These are phyloP conservation scores for Triglochin maritima DNA, from an alignment of 106 monocot genomes.

Conservation along the genomic window DNA sequence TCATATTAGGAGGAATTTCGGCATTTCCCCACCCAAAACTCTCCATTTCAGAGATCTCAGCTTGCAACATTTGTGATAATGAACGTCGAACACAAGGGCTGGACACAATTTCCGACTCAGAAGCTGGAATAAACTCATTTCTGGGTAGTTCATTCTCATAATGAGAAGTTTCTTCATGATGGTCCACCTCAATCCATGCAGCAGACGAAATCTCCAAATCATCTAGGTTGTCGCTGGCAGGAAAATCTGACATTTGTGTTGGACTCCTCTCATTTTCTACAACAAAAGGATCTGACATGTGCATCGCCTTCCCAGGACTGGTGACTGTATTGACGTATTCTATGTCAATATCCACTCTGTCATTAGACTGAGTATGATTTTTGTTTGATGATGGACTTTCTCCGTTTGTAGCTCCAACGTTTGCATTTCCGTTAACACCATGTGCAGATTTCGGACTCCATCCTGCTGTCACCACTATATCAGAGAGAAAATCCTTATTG, in stretches of 20 bases:
- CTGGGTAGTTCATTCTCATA: conserved; percentile 20
- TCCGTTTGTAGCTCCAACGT: too few species aligned
- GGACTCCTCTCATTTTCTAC: conserved; percentile 14
- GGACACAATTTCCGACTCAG: conserved; percentile 24
- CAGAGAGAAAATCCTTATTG: conserved; percentile 17
- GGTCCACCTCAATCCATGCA: conserved; percentile 83
- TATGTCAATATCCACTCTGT: conserved; percentile 6
- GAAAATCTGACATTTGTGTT: conserved; percentile 6
- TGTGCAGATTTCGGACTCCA: too few species aligned
- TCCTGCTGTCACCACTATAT: background rate
- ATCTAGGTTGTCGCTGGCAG: conserved; percentile 30
- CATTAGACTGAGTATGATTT: background rate
- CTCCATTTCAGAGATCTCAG: conserved; percentile 70
- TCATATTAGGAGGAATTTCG: conserved; percentile 82
- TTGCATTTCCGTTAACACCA: too few species aligned
- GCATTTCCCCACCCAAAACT: conserved; percentile 98
- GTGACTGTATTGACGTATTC: conserved; percentile 24
- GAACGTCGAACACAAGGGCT: conserved; percentile 70
- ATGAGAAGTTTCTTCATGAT: conserved; percentile 22
- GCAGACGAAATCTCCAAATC: conserved; percentile 62
- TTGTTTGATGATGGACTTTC: background rate
- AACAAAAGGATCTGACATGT: conserved; percentile 15
- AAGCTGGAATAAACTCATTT: conserved; percentile 13
- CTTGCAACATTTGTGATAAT: conserved; percentile 89
- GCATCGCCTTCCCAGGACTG: conserved; percentile 16